Conservation (phyloP, 2,329 filamentous ascomycete genomes). For the Paecilomyces niveus region DNA sequence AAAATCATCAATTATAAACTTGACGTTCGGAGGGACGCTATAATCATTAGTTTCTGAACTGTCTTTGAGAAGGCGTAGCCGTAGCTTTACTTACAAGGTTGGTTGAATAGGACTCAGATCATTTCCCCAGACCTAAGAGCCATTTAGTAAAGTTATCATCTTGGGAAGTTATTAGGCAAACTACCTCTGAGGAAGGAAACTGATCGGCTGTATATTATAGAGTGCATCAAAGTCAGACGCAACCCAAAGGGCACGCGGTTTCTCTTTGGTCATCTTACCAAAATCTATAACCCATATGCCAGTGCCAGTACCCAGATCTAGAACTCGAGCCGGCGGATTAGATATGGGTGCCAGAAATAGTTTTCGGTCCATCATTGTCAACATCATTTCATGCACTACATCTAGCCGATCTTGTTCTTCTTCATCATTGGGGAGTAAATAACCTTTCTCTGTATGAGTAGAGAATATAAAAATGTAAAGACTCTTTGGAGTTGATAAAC, state of each 20-base stretch:
- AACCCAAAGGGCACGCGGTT: not conserved
- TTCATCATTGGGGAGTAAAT: conserved; percentile 5
- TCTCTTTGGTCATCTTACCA: not conserved
- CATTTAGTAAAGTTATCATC: not conserved
- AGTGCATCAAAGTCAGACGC: not conserved
- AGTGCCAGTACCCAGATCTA: conserved; percentile 4
- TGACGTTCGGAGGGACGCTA: conserved; percentile 47
- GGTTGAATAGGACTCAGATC: conserved; percentile 9
- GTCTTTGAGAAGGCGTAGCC: not conserved
- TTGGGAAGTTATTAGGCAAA: not conserved
- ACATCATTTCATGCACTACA: conserved; percentile 3
- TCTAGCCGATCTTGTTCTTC: conserved; percentile 2
- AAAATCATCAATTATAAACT: conserved; percentile 52
- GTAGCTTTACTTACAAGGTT: not conserved
- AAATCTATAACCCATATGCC: conserved; percentile 3
- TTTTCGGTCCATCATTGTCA: conserved; percentile 1
- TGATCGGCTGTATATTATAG: not conserved
- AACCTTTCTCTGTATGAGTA: not conserved
- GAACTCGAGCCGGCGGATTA: not conserved
- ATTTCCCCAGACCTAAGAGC: conserved; percentile 5
- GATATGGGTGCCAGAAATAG: conserved; percentile 1
- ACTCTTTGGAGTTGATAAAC: conserved; percentile 19
- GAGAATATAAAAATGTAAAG: not conserved
- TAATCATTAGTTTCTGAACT: not conserved
- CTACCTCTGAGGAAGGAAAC: too few relatives aligned